Evolutionary conservation across 352 stramenopile genomes (phyloP).

Genomic region (Pythium aphanidermatum): DNA sequence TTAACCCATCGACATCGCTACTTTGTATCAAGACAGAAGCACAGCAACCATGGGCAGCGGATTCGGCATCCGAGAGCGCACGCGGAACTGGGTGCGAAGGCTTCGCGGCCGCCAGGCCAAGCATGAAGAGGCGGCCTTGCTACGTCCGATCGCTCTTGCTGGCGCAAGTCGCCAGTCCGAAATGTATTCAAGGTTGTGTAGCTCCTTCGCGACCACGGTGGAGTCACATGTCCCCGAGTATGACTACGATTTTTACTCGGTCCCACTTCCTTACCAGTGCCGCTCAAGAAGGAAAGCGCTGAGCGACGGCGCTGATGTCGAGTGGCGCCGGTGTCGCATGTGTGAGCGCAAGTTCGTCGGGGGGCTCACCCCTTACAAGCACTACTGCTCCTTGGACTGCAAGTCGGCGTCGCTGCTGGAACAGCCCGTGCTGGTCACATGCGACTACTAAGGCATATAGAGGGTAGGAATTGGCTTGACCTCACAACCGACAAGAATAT

Average conservation of each 20-base stretch:
- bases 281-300: slow-evolving; percentile 34
- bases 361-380: slow-evolving; percentile 39
- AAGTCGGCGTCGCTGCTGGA: slow-evolving; percentile 62
- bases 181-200: slow-evolving; percentile 50
- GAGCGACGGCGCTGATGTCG: slow-evolving; percentile 33
- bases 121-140: slow-evolving; percentile 47
- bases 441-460: not conserved
- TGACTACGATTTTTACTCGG: not conserved
- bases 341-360: slow-evolving; percentile 57
- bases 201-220: slow-evolving; percentile 46
- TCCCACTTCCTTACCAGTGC: not conserved
- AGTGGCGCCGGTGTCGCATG: slow-evolving; percentile 47
- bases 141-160: slow-evolving; percentile 60
- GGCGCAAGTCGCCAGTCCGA: slow-evolving; percentile 52
- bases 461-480: slow-evolving; percentile 1
- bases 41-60: slow-evolving; percentile 32
- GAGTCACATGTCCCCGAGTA: slow-evolving; percentile 25
- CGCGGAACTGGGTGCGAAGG: slow-evolving; percentile 41
- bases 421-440: slow-evolving; percentile 5
- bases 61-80: slow-evolving; percentile 21
- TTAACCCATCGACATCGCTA: no score
- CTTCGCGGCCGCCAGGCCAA: slow-evolving; percentile 41
- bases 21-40: not conserved
- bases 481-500: no score
- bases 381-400: slow-evolving; percentile 74